Percentiles rank a stretch among this genome's conserved stretches.
Conservation (phyloP, 2,329 filamentous ascomycete genomes). For the Capronia epimyces region DNA sequence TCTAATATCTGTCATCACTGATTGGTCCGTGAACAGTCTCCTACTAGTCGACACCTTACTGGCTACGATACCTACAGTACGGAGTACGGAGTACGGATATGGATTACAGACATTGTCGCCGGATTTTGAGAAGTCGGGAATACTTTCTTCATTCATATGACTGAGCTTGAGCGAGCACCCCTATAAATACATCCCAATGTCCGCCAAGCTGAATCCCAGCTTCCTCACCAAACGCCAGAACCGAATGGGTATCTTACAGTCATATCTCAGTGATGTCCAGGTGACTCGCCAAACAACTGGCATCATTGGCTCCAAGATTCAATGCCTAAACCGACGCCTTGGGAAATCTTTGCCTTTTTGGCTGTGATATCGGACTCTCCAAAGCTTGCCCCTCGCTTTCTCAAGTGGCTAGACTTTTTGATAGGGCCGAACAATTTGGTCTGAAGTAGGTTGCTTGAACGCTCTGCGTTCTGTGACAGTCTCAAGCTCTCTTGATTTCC, state of each 20-base stretch:
- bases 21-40: neutral
- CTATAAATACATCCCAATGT: conserved; percentile 21
- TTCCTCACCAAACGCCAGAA: conserved; percentile 9
- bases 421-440: conserved; percentile 59
- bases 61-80: neutral
- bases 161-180: conserved; percentile 29
- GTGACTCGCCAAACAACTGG: neutral
- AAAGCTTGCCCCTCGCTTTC: conserved; percentile 41
- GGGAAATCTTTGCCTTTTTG: conserved; percentile 49
- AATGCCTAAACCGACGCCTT: conserved; percentile 54
- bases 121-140: conserved; percentile 4
- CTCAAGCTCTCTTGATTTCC: conserved; percentile 36
- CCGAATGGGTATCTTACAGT: conserved; percentile 24
- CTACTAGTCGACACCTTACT: neutral
- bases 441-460: conserved; percentile 50
- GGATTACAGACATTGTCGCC: too few relatives aligned
- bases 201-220: neutral
- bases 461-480: conserved; percentile 37
- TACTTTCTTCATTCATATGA: conserved; percentile 15
- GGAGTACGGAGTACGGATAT: neutral
- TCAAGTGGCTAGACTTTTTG: conserved; percentile 48
- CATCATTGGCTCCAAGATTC: conserved; percentile 35
- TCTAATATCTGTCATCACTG: neutral
- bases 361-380: conserved; percentile 34
- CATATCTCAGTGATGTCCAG: conserved; percentile 13